Percentiles rank a stretch among this genome's conserved stretches.
phyloP scores from a whole-genome alignment of 495 filamentous ascomycete genomes.

The Endocarpon pusillum region DNA sequence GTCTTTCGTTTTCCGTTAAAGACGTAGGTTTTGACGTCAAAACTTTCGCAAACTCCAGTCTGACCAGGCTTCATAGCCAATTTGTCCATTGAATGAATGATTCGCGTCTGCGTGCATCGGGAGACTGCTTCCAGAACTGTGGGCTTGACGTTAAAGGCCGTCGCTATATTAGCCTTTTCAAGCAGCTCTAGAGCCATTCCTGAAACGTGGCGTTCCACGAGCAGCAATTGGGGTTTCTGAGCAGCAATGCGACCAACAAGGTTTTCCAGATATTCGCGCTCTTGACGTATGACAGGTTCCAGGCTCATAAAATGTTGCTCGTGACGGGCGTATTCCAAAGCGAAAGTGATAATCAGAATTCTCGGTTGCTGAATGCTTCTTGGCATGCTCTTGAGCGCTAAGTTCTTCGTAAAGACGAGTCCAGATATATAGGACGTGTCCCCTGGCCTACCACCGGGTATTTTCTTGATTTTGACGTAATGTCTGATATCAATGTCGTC shows the following conservation, averaged over 20 bases:
- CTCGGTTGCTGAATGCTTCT: slow-evolving; percentile 68
- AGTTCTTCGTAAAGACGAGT: slow-evolving; percentile 90
- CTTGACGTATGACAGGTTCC: slow-evolving; percentile 90
- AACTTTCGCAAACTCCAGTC: slow-evolving; percentile 63
- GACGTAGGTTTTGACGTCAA: slow-evolving; percentile 90
- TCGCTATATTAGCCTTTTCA: slow-evolving; percentile 72
- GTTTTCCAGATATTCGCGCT: slow-evolving; percentile 85
- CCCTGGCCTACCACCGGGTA: slow-evolving; percentile 71
- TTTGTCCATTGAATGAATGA: slow-evolving; percentile 92
- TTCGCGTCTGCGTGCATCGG: slow-evolving; percentile 71
- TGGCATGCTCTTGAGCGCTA: slow-evolving; percentile 91
- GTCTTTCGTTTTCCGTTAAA: slow-evolving; percentile 72
- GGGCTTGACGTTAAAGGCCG: slow-evolving; percentile 88
- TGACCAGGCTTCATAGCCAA: slow-evolving; percentile 64
- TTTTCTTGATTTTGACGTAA: slow-evolving; percentile 94
- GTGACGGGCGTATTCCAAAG: slow-evolving; percentile 89
- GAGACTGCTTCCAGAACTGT: slow-evolving; percentile 92
- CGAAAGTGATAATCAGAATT: slow-evolving; percentile 85
- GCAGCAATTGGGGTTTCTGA: slow-evolving; percentile 63
- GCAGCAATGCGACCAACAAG: slow-evolving; percentile 83
- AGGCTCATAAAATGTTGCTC: slow-evolving; percentile 97
- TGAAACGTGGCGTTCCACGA: slow-evolving; percentile 81
- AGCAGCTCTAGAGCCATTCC: slow-evolving; percentile 79
- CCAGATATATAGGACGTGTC: slow-evolving; percentile 93
- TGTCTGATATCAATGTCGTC: slow-evolving; percentile 98